Evolutionary conservation across 805 yeast species (phyloP).

Genomic region (Wickerhamomyces pijperi): DNA sequence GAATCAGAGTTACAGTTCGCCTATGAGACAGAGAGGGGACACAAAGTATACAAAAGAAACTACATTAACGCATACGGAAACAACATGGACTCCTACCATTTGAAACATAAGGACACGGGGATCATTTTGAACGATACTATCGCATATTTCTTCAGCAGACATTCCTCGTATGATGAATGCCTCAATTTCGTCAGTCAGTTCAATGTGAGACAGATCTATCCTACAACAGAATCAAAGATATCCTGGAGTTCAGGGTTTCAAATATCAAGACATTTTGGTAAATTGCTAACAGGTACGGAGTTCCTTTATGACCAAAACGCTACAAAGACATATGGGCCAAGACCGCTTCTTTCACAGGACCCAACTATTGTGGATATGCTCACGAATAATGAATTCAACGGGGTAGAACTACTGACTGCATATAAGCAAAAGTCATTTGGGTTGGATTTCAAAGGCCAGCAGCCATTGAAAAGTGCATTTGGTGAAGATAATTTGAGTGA

Average conservation of each 20-base stretch:
- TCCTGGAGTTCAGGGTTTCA: constrained; percentile 29
- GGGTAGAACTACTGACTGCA: background rate
- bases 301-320: constrained; percentile 11
- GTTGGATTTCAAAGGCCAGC: constrained; percentile 2
- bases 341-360: background rate
- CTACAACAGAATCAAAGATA: constrained; percentile 24
- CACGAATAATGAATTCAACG: background rate
- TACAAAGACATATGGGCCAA: background rate
- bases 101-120: constrained; percentile 18
- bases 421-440: background rate
- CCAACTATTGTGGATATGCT: background rate
- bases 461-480: constrained; percentile 1
- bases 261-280: constrained; percentile 31
- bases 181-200: constrained; percentile 24
- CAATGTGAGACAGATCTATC: constrained; percentile 30
- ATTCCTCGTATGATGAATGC: constrained; percentile 34
- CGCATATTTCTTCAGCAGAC: constrained; percentile 31
- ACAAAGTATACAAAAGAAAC: constrained; percentile 16
- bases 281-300: constrained; percentile 16
- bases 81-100: constrained; percentile 9
- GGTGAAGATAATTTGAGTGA: background rate
- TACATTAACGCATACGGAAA: no score
- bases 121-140: constrained; percentile 26
- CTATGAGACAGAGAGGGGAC: constrained; percentile 8
- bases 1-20: constrained; percentile 15